These are phyloP conservation scores for Pseudisothecium myosuroides DNA, from an alignment of 225 moss, liverwort and hornwort genomes.

Conservation along the genomic window DNA sequence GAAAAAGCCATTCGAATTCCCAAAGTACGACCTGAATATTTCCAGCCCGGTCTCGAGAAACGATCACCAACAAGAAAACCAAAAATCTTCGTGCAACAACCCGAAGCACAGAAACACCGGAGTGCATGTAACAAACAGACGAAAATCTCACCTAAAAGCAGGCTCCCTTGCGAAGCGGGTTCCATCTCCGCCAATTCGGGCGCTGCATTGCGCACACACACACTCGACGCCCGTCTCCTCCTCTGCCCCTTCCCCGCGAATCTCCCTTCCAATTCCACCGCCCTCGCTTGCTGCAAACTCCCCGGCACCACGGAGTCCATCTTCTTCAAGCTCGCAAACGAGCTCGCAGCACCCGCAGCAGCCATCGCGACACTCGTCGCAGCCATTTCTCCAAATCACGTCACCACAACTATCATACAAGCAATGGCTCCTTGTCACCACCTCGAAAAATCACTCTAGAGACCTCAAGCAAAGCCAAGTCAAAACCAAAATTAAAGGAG, in stretches of 20 bases:
- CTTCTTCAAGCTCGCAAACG: constrained; percentile 51
- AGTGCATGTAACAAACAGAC: not conserved
- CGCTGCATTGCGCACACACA: constrained; percentile 47
- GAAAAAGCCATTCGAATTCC: not conserved
- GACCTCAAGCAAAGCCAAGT: not conserved
- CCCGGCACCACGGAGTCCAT: constrained; percentile 38
- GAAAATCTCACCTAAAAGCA: constrained; percentile 48
- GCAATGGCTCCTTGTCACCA: not conserved
- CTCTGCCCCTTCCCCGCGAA: not conserved
- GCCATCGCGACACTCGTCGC: constrained; percentile 12
- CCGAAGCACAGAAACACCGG: not conserved
- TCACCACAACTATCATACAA: not conserved
- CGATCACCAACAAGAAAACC: not conserved
- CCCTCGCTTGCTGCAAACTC: constrained; percentile 34
- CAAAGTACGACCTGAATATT: not conserved
- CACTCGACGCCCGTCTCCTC: not conserved
- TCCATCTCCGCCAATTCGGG: constrained; percentile 83
- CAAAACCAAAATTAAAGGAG: not conserved
- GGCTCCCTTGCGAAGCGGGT: constrained; percentile 73
- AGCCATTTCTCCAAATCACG: constrained; percentile 11
- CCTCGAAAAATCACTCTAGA: not conserved
- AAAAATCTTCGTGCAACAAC: not conserved
- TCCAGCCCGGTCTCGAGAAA: not conserved
- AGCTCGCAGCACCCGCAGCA: constrained; percentile 14
- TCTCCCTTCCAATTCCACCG: constrained; percentile 3